Evolutionary conservation across 441 rosid species (phyloP), one percentile per base, ranked within the genome.

Genomic region (Arabidopsis lyrata): DNA sequence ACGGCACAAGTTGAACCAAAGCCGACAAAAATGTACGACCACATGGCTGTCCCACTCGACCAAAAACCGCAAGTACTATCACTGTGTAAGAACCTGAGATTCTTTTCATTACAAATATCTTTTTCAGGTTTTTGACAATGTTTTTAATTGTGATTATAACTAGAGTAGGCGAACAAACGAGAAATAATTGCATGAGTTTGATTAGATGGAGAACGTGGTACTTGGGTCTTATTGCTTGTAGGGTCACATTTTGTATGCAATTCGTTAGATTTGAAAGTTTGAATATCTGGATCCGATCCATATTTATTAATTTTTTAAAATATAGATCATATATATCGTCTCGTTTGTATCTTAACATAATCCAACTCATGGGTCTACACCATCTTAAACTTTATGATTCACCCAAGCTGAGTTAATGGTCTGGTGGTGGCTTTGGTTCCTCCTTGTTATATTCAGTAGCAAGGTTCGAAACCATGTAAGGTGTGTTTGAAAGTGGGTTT

Each of bases 1-100:
- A 91, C 12, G 96, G 94, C 58, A 91, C 84, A 64, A 91, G 77
- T 78, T 93, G 94, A 58, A 91, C 88, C 31, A 91, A 83, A 41
- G 95, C 85, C 8, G 90, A 81, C 80, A 89, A 88, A 77, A 85
- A 84, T 8, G 94, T 87, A 78, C 82, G 82, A 13, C 81, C 73
- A 63, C 96, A 91, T 34, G 81, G 64, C 70, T 72, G 77, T 54
- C 72, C 48, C 41, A 36, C 63, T 54, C 24, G n/a, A 50, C 27
- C 62, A 39, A 39, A 27, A 54, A 41, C 53, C 29, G 29, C 39
- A 29, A 29, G 31, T 29, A 29, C 31, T 29, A 29, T 29, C 31
- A 29, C 31, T 29, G 31, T 68, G 72, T 68, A 54, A 54, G 53
- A 67, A 41, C 53, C 53, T 54, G 53, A 54, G 62, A 11, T 54